These are phyloP conservation scores for Ophiosphaerella narmari DNA, from an alignment of 2,329 filamentous ascomycete species.

Conservation along the genomic window DNA sequence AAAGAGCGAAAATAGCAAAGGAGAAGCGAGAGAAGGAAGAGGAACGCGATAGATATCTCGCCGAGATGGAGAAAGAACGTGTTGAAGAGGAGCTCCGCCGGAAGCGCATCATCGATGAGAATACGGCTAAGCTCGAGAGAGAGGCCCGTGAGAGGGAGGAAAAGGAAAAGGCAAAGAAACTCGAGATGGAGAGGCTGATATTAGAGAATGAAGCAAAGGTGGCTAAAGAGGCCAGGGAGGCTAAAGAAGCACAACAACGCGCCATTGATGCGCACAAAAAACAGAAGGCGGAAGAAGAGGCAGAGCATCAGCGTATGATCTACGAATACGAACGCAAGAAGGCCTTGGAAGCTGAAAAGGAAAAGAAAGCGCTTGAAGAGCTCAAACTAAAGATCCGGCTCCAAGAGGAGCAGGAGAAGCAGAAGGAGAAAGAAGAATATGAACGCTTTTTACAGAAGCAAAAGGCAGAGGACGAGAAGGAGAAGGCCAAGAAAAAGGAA, in stretches of 20 bases:
- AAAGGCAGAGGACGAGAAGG: constrained; percentile 48
- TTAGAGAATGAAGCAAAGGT: constrained; percentile 36
- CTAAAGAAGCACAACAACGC: constrained; percentile 35
- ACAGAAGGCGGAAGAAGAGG: constrained; percentile 40
- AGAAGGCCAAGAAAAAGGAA: constrained; percentile 47
- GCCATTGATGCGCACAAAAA: constrained; percentile 43
- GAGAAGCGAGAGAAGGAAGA: constrained; percentile 40
- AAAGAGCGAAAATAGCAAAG: constrained; percentile 47
- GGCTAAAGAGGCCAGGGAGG: constrained; percentile 35
- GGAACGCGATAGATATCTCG: constrained; percentile 15
- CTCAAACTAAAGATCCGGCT: constrained; percentile 47
- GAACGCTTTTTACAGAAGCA: constrained; percentile 49
- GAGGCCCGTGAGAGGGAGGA: constrained; percentile 32
- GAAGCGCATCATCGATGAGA: constrained; percentile 39
- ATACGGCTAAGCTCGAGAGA: constrained; percentile 36
- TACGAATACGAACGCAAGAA: constrained; percentile 46
- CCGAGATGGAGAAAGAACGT: constrained; percentile 14
- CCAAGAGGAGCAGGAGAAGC: constrained; percentile 47
- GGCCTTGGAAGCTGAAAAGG: constrained; percentile 42
- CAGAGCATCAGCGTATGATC: constrained; percentile 39
- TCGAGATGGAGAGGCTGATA: constrained; percentile 34
- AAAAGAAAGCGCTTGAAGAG: constrained; percentile 41
- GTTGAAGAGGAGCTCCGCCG: constrained; percentile 24
- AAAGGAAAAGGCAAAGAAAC: constrained; percentile 30
- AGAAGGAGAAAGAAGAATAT: constrained; percentile 50